phyloP scores from a whole-genome alignment of 2,329 filamentous ascomycete species.

The Cladophialophora carrionii region DNA sequence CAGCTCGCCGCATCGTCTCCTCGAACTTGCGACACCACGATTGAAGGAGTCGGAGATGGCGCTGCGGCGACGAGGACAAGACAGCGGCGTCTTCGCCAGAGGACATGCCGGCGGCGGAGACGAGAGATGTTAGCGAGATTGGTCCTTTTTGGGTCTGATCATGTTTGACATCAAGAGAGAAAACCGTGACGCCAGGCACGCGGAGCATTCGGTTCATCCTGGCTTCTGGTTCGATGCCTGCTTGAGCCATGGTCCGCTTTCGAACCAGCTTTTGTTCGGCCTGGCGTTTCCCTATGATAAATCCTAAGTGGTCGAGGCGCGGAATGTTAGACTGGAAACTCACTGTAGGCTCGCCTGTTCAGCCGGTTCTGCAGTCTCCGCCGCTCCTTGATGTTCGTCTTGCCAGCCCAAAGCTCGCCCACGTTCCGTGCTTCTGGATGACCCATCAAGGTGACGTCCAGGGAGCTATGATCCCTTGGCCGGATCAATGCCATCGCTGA shows the following conservation, averaged over 20 bases:
- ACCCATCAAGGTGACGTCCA: slow-evolving; percentile 20
- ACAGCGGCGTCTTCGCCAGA: background rate
- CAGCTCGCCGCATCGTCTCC: slow-evolving; percentile 3
- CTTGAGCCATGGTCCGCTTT: slow-evolving; percentile 1
- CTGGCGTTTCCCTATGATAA: slow-evolving; percentile 24
- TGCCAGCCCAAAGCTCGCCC: slow-evolving; percentile 41
- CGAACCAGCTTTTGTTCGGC: slow-evolving; percentile 14
- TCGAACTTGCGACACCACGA: slow-evolving; percentile 23
- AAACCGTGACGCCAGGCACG: slow-evolving; percentile 18
- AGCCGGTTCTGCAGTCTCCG: slow-evolving; percentile 41
- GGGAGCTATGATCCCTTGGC: background rate
- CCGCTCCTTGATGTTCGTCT: slow-evolving; percentile 36
- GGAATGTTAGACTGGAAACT: background rate
- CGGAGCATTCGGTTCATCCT: background rate
- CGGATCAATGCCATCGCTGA: slow-evolving; percentile 1
- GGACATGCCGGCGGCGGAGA: slow-evolving; percentile 1
- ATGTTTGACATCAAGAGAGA: slow-evolving; percentile 4
- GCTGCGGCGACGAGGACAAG: background rate
- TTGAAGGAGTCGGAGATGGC: slow-evolving; percentile 8
- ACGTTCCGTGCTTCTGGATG: slow-evolving; percentile 20
- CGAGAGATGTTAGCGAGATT: slow-evolving; percentile 15
- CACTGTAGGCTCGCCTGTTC: slow-evolving; percentile 40
- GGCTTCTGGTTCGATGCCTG: background rate
- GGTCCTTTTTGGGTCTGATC: background rate
- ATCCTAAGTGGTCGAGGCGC: background rate